phyloP scores from a whole-genome alignment of 345 rosid species.

The Melastoma malabathricum region DNA sequence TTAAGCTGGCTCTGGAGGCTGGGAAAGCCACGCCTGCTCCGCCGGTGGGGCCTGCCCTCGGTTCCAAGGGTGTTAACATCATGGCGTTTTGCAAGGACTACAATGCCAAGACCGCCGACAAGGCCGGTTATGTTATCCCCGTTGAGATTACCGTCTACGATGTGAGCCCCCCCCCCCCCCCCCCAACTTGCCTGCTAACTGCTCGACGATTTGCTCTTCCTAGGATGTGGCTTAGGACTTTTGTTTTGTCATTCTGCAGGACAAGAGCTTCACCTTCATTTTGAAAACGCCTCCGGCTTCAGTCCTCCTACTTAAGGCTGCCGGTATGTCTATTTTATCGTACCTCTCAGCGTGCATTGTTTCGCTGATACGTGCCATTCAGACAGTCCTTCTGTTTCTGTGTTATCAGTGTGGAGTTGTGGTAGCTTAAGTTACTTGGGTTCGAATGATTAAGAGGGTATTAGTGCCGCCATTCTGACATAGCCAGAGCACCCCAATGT shows the following conservation, averaged over 20 bases:
- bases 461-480: too few relatives aligned
- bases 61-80: constrained; percentile 79
- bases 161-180: constrained; percentile 41
- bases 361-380: not conserved
- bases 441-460: too few relatives aligned
- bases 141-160: constrained; percentile 91
- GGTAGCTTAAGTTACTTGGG: too few relatives aligned
- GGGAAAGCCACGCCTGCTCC: constrained; percentile 97
- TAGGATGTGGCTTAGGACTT: not conserved
- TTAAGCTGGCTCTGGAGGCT: constrained; percentile 86
- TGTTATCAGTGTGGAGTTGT: too few relatives aligned
- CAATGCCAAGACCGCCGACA: constrained; percentile 93
- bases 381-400: too few relatives aligned
- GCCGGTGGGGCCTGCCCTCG: constrained; percentile 89
- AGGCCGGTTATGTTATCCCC: constrained; percentile 86
- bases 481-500: too few relatives aligned
- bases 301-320: constrained; percentile 83
- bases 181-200: not conserved
- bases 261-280: constrained; percentile 87
- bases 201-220: not conserved
- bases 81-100: constrained; percentile 96
- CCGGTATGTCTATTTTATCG: constrained; percentile 33
- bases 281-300: constrained; percentile 98
- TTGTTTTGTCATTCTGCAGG: constrained; percentile 31
- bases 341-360: not conserved